These are phyloP conservation scores for Poteriospumella lacustris DNA, from an alignment of 108 stramenopile genomes.

Conservation along the genomic window DNA sequence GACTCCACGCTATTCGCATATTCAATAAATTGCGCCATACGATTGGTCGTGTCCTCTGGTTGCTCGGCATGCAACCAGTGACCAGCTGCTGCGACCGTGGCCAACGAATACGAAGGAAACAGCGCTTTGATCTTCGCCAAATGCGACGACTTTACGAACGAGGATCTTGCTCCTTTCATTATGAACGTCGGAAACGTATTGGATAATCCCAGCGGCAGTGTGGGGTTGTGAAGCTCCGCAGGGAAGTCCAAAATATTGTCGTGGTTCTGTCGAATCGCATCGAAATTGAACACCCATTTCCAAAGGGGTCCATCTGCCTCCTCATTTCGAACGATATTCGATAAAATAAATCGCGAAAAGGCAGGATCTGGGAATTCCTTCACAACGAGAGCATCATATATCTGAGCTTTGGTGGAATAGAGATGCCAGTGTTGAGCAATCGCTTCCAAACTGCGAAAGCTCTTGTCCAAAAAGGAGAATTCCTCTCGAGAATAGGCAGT, in stretches of 20 bases:
- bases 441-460: no score
- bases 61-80: constrained; percentile 91
- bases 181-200: constrained; percentile 64
- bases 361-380: not conserved
- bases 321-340: not conserved
- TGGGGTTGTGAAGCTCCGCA: not conserved
- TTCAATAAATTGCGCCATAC: not conserved
- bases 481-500: not conserved
- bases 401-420: no score
- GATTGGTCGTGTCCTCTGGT: constrained; percentile 18
- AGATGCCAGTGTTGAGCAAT: no score
- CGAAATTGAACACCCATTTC: constrained; percentile 74
- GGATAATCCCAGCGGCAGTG: not conserved
- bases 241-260: constrained; percentile 70
- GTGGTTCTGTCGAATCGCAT: constrained; percentile 64
- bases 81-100: constrained; percentile 76
- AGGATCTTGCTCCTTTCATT: constrained; percentile 77
- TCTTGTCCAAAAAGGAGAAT: no score
- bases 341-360: not conserved
- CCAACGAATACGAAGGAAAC: constrained; percentile 84
- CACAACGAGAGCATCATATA: not conserved
- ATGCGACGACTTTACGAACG: constrained; percentile 77
- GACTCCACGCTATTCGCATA: not conserved
- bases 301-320: no score
- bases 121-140: constrained; percentile 64